These are phyloP conservation scores for Suillus luteus DNA, from an alignment of 768 basidiomycete genomes.

Conservation along the genomic window DNA sequence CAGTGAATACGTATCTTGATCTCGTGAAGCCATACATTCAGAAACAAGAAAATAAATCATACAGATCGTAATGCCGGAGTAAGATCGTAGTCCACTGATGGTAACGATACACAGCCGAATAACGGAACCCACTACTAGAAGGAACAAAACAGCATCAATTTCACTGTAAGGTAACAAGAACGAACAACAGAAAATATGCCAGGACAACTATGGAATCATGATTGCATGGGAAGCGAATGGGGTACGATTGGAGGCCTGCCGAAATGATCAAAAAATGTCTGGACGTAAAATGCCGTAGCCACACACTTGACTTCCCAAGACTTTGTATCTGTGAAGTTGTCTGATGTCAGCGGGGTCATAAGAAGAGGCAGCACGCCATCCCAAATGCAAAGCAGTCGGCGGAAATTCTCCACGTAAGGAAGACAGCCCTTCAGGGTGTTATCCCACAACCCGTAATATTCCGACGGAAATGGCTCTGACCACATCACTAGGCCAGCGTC, in stretches of 20 bases:
- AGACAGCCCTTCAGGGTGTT: not conserved
- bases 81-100: not conserved
- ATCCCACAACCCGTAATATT: not conserved
- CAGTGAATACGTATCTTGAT: not conserved
- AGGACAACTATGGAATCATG: not conserved
- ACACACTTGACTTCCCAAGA: conserved; percentile 1
- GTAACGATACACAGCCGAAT: not conserved
- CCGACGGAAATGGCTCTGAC: not conserved
- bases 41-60: not conserved
- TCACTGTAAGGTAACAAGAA: not conserved
- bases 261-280: conserved; percentile 12
- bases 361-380: conserved; percentile 2
- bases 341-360: not conserved
- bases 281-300: not conserved
- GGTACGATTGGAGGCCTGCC: not conserved
- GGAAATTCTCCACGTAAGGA: conserved; percentile 10
- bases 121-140: not conserved
- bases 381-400: conserved; percentile 4
- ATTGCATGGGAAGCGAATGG: conserved; percentile 8
- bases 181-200: not conserved
- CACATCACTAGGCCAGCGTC: conserved; percentile 10
- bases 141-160: not conserved
- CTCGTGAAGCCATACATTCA: not conserved
- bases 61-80: not conserved
- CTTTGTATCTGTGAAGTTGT: not conserved